These are phyloP conservation scores for Amphicarpaea edgeworthii DNA, from an alignment of 306 rosid genomes.

Conservation along the genomic window DNA sequence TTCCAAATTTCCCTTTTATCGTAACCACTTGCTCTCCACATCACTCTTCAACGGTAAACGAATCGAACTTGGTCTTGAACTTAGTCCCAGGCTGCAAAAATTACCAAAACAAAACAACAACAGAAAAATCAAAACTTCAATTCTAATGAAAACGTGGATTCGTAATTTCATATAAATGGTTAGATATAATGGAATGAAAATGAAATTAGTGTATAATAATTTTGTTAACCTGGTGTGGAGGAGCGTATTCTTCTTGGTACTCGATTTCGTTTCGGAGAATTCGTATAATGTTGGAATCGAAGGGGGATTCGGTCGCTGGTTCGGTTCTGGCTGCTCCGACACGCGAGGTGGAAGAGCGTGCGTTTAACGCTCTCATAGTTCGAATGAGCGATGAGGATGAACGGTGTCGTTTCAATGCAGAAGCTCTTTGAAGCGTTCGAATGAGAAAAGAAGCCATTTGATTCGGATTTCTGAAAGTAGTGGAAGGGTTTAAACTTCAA, in stretches of 20 bases:
- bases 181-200: not conserved
- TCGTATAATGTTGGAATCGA: conserved; percentile 72
- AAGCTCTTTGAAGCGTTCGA: too few species aligned
- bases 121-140: not conserved
- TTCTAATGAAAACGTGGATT: not conserved
- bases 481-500: too few species aligned
- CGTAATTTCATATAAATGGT: not conserved
- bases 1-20: conserved; percentile 64
- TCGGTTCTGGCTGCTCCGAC: conserved; percentile 43
- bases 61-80: too few species aligned
- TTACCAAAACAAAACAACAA: too few species aligned
- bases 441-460: too few species aligned
- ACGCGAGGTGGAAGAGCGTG: not conserved
- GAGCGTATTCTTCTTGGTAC: conserved; percentile 67
- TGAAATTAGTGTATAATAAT: not conserved
- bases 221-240: conserved; percentile 77
- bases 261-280: conserved; percentile 70
- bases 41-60: conserved; percentile 73
- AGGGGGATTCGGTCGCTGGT: conserved; percentile 61
- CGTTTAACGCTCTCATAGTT: not conserved
- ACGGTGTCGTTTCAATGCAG: not conserved
- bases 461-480: conserved; percentile 3
- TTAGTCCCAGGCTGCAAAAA: conserved; percentile 60
- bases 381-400: not conserved
- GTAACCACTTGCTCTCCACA: conserved; percentile 76